Evolutionary conservation across 2,329 filamentous ascomycete genomes (phyloP).

Genomic region (Aspergillus glaucus): DNA sequence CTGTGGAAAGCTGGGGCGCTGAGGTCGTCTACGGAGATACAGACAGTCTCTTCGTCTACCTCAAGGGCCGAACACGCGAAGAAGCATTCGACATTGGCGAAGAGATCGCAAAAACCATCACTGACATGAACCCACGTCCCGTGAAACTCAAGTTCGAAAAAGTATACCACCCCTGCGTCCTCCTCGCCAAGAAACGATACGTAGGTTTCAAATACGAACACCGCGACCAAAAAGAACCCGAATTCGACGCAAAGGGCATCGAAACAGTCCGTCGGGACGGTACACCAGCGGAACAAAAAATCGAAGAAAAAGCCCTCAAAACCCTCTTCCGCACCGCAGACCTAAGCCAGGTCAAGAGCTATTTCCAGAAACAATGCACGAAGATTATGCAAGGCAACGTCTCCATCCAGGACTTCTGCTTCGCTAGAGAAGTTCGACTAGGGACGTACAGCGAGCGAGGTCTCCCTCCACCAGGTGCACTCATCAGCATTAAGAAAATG

Average conservation of each 20-base stretch:
- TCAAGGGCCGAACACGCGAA: conserved; percentile 78
- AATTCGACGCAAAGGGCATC: conserved; percentile 97
- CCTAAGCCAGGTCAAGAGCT: conserved; percentile 77
- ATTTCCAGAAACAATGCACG: conserved; percentile 81
- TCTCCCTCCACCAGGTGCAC: conserved; percentile 73
- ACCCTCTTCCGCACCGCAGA: conserved; percentile 86
- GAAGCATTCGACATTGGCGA: conserved; percentile 89
- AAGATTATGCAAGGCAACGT: conserved; percentile 89
- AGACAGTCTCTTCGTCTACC: conserved; percentile 84
- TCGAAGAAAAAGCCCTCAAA: conserved; percentile 85
- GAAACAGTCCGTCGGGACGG: conserved; percentile 94
- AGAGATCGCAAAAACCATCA: conserved; percentile 83
- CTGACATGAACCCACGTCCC: conserved; percentile 80
- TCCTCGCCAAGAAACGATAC: conserved; percentile 95
- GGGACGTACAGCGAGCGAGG: conserved; percentile 81
- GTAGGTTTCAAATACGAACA: conserved; percentile 96
- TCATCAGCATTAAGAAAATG: conserved; percentile 83
- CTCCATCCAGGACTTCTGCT: conserved; percentile 92
- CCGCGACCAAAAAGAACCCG: conserved; percentile 65
- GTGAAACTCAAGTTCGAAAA: conserved; percentile 98
- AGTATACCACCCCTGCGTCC: conserved; percentile 89
- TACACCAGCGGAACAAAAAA: conserved; percentile 91
- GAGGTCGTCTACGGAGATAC: conserved; percentile 98
- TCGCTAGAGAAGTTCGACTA: conserved; percentile 83
- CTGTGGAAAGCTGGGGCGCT: conserved; percentile 77